These are phyloP conservation scores for Globisporangium rhizosaccharum DNA, from an alignment of 352 stramenopile genomes.

Conservation along the genomic window DNA sequence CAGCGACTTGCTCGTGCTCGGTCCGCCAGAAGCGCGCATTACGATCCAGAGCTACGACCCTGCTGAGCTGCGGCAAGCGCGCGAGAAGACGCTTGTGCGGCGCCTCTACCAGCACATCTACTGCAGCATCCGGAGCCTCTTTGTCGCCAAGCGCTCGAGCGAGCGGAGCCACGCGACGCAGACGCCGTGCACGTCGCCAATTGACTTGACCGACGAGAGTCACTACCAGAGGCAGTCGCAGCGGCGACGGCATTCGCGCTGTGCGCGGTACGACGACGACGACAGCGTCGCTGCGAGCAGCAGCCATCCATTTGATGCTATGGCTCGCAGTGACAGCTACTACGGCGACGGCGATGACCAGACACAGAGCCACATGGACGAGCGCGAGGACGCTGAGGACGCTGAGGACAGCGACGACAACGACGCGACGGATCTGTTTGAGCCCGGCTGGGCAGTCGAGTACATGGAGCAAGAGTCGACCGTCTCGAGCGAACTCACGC, in stretches of 20 bases:
- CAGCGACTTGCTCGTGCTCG: background rate
- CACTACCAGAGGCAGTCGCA: constrained; percentile 9
- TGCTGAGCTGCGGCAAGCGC: constrained; percentile 17
- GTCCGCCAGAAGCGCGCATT: constrained; percentile 3
- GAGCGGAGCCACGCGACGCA: constrained; percentile 25
- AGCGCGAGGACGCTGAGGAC: background rate
- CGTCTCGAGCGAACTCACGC: constrained; percentile 57
- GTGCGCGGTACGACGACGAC: constrained; percentile 2
- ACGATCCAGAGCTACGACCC: constrained; percentile 5
- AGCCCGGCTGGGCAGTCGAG: constrained; percentile 72
- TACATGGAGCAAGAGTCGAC: constrained; percentile 73
- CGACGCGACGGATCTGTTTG: constrained; percentile 15
- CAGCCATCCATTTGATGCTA: background rate
- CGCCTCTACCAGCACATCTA: constrained; percentile 52
- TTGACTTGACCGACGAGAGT: constrained; percentile 27
- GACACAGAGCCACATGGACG: too few relatives aligned
- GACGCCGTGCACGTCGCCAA: constrained; percentile 68
- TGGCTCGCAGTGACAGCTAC: constrained; percentile 7
- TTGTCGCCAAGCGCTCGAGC: constrained; percentile 17
- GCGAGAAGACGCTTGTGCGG: constrained; percentile 29
- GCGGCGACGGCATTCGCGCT: background rate
- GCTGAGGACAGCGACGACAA: constrained; percentile 9
- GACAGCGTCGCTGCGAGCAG: background rate
- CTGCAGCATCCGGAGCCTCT: constrained; percentile 39
- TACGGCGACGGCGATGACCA: background rate